phyloP scores from a whole-genome alignment of 306 rosid species.

The Castanea crenata region DNA sequence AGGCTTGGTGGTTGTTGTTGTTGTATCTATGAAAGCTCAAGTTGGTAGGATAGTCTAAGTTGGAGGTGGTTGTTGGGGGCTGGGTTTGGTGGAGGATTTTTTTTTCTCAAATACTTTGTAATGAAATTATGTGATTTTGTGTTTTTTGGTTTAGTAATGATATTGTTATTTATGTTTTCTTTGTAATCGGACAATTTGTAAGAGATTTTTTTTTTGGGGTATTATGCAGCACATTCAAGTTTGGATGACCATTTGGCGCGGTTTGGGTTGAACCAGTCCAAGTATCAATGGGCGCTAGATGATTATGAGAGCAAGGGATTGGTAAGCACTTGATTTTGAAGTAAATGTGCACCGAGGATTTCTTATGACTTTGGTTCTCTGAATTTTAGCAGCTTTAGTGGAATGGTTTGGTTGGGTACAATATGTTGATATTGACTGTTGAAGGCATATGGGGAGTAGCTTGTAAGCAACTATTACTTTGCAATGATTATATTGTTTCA shows the following conservation, averaged over 20 bases:
- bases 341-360: not conserved
- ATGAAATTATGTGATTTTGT: not conserved
- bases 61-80: too few relatives aligned
- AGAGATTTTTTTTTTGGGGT: not conserved
- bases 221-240: conserved; percentile 80
- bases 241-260: conserved; percentile 97
- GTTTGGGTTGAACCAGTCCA: conserved; percentile 97
- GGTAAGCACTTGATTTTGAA: conserved; percentile 49
- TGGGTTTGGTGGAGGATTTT: too few relatives aligned
- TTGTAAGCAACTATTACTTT: not conserved
- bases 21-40: too few relatives aligned
- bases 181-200: not conserved
- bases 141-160: not conserved
- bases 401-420: not conserved
- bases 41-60: too few relatives aligned
- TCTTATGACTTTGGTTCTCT: not conserved
- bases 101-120: not conserved
- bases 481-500: not conserved
- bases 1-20: too few relatives aligned
- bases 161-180: not conserved
- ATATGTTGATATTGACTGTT: not conserved
- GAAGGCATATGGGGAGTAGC: not conserved
- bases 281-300: conserved; percentile 98
- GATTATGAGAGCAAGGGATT: conserved; percentile 90
- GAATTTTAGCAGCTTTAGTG: not conserved